phyloP scores from a whole-genome alignment of 1,139 yeast genomes.

The Suhomyces yuchorum region DNA sequence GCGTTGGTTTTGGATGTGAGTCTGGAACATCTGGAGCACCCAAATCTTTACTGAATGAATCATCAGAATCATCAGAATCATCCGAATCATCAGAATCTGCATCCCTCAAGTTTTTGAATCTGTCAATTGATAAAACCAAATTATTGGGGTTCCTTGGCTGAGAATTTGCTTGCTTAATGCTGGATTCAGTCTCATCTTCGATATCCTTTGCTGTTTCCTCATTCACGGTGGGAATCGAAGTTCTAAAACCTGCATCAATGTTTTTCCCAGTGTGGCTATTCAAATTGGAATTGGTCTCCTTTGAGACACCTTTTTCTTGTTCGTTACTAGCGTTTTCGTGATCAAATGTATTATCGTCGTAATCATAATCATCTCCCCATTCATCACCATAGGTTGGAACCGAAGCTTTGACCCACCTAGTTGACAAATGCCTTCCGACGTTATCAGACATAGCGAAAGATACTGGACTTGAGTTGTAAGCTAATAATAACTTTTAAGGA shows the following conservation, averaged over 20 bases:
- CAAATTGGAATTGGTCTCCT: not conserved
- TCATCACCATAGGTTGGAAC: constrained; percentile 63
- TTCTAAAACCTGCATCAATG: not conserved
- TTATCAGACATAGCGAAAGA: constrained; percentile 37
- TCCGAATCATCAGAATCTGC: constrained; percentile 25
- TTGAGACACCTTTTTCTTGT: not conserved
- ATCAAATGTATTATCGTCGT: constrained; percentile 28
- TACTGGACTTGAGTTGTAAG: not conserved
- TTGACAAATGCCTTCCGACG: constrained; percentile 59
- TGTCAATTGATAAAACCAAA: constrained; percentile 43
- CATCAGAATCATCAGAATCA: constrained; percentile 12
- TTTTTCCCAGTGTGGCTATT: not conserved
- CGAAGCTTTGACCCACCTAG: constrained; percentile 64
- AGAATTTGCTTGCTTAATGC: not conserved
- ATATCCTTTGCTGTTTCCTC: not conserved
- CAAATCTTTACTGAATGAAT: not conserved
- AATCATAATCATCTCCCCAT: constrained; percentile 51
- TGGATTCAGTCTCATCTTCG: not conserved
- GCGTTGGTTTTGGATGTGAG: not conserved
- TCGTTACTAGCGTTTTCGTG: not conserved
- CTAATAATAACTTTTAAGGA: not conserved
- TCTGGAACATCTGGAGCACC: not conserved
- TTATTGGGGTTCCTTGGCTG: constrained; percentile 12
- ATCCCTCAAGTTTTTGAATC: constrained; percentile 19
- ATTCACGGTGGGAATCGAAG: not conserved